Evolutionary conservation across 371 early-diverging fungal genomes (phyloP).

Genomic region (Apophysomyces ossiformis): DNA sequence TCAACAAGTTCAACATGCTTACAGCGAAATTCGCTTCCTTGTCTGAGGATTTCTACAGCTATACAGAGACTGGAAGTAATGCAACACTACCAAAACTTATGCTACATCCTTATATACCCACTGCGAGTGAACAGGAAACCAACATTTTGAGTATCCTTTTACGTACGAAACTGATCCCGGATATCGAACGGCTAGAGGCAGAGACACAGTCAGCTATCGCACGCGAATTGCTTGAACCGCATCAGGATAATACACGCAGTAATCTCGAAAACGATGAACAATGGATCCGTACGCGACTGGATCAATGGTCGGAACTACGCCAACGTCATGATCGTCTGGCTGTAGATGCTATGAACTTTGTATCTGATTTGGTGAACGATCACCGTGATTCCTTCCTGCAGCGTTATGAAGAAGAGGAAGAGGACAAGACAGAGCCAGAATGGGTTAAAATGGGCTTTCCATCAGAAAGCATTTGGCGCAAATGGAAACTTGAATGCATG

Average conservation of each 20-base stretch:
- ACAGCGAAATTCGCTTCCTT: slow-evolving; percentile 62
- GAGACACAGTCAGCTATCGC: slow-evolving; percentile 56
- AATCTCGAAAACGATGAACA: slow-evolving; percentile 37
- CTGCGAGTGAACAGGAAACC: slow-evolving; percentile 62
- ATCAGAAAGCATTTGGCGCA: slow-evolving; percentile 46
- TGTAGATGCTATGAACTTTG: slow-evolving; percentile 34
- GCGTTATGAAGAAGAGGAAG: slow-evolving; percentile 36
- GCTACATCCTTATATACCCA: slow-evolving; percentile 63
- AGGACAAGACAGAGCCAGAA: slow-evolving; percentile 33
- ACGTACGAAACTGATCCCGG: slow-evolving; percentile 70
- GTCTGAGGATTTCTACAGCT: slow-evolving; percentile 53
- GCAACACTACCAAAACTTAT: slow-evolving; percentile 58
- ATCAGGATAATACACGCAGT: slow-evolving; percentile 6
- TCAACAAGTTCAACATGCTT: slow-evolving; percentile 73
- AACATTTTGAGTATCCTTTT: slow-evolving; percentile 62
- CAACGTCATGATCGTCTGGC: slow-evolving; percentile 51
- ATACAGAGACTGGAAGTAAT: slow-evolving; percentile 47
- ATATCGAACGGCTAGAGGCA: slow-evolving; percentile 63
- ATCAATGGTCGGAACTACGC: slow-evolving; percentile 40
- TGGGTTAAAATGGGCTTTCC: slow-evolving; percentile 54
- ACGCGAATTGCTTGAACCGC: slow-evolving; percentile 32
- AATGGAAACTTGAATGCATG: slow-evolving; percentile 54
- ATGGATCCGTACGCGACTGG: slow-evolving; percentile 30
- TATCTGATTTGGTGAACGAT: slow-evolving; percentile 35
- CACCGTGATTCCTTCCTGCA: slow-evolving; percentile 40